A percentile compares a stretch with the other conserved stretches of the same genome.
phyloP scores from a whole-genome alignment of 768 basidiomycete genomes.

The Leccinum sublutescens region DNA sequence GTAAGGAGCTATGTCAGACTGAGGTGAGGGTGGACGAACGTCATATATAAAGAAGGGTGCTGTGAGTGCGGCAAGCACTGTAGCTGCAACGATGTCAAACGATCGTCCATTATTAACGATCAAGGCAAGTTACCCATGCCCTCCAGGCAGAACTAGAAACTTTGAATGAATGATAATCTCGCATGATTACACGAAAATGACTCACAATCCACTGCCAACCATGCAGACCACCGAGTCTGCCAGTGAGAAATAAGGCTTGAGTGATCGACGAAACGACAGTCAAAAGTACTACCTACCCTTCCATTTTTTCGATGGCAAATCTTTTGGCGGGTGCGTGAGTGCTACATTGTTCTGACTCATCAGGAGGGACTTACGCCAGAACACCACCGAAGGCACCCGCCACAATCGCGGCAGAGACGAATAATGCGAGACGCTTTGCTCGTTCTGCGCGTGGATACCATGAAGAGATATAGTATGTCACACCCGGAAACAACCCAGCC shows the following conservation, averaged over 20 bases:
- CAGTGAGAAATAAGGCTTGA: background rate
- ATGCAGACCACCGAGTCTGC: constrained; percentile 31
- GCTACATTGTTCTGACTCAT: too few relatives aligned
- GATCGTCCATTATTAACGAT: background rate
- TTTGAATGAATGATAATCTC: constrained; percentile 2
- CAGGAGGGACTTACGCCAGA: constrained; percentile 36
- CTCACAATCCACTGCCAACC: constrained; percentile 42
- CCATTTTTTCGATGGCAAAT: constrained; percentile 33
- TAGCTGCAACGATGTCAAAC: constrained; percentile 6
- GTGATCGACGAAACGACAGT: background rate
- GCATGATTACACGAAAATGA: background rate
- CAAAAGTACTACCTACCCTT: constrained; percentile 32
- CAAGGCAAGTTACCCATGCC: constrained; percentile 18
- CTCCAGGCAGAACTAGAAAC: constrained; percentile 31
- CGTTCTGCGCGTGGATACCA: constrained; percentile 62
- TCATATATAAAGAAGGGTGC: constrained; percentile 51
- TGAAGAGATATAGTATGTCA: constrained; percentile 44
- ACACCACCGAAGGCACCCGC: constrained; percentile 50
- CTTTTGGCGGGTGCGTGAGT: constrained; percentile 20
- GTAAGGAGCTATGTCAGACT: constrained; percentile 1
- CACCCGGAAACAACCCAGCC: constrained; percentile 41
- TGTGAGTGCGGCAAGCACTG: constrained; percentile 13
- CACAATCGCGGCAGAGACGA: constrained; percentile 56
- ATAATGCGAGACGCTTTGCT: constrained; percentile 53
- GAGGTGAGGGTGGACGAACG: constrained; percentile 30